Evolutionary conservation across 768 basidiomycete genomes (phyloP).

Genomic region (Suillus subalutaceus): DNA sequence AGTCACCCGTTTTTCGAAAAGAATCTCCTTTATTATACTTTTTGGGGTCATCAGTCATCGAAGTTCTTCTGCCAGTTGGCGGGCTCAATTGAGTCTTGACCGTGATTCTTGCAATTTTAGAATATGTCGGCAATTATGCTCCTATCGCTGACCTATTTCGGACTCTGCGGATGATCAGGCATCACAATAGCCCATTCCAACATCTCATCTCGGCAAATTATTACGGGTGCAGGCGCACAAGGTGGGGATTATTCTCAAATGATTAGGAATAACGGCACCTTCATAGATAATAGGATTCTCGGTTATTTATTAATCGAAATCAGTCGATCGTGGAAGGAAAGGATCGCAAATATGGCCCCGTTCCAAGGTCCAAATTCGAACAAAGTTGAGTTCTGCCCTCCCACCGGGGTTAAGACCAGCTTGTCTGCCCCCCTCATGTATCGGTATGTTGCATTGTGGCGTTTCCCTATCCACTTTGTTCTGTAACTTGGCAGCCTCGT

Average conservation of each 20-base stretch:
- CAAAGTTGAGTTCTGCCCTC: conserved; percentile 7
- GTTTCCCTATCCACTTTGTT: conserved; percentile 7
- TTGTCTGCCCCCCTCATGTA: not conserved
- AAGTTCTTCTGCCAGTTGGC: not conserved
- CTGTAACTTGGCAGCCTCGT: conserved; percentile 5
- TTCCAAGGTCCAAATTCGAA: not conserved
- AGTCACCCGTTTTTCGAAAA: not conserved
- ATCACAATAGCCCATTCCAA: conserved; percentile 2
- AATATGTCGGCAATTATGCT: conserved; percentile 7
- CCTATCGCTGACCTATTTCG: conserved; percentile 11
- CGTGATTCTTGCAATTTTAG: conserved; percentile 1
- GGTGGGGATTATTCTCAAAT: not conserved
- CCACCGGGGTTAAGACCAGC: not conserved
- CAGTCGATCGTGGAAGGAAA: not conserved
- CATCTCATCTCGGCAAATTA: conserved; percentile 1
- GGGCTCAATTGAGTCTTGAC: not conserved
- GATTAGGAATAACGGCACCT: not conserved
- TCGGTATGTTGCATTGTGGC: not conserved
- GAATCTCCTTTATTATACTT: not conserved
- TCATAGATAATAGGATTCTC: conserved; percentile 3
- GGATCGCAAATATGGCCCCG: not conserved
- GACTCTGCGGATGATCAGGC: not conserved
- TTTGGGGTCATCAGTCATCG: not conserved
- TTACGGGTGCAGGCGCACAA: not conserved
- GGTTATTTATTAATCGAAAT: conserved; percentile 7